Evolutionary conservation across 2,329 filamentous ascomycete genomes (phyloP), one percentile per base, ranked within the genome.

Genomic region (Phialophora verrucosa): DNA sequence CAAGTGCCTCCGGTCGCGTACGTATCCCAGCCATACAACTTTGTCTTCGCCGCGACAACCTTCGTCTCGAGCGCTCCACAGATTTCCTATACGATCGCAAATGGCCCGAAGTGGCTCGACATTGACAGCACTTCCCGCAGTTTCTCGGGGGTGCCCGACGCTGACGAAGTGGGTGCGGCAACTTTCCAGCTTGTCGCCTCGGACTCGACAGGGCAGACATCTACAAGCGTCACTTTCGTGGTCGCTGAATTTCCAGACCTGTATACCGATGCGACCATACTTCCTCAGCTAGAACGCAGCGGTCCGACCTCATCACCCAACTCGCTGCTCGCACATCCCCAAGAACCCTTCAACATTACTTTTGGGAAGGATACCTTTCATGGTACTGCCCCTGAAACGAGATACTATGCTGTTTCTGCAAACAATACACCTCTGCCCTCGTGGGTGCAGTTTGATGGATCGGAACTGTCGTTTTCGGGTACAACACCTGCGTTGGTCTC

Each of bases 361-460:
- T 91, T 96, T 73, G 90, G 91, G 10, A 78, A 83, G 17, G 78
- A 86, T 20, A 91, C 90, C 0, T 96, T 96, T 75, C 80, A 81
- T n/a, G 78, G 84, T 50, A 78, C 80, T 0, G 79, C 82, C 3
- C 77, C 78, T 17, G 83, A 88, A 59, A 87, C 87, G 27, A 80
- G 80, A 65, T 96, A 93, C 76, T 94, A 95, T 75, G 91, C 91
- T 8, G 88, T 90, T 2, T 90, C 91, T 3, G 83, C 83, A 4
- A 86, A 94, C 73, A 91, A 91, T 73, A 91, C 90, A n/a, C 92
- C 93, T 42, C 80, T 97, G 42, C 93, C 93, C 23, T 89, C 92
- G 0, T 97, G 93, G 93, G 81, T 96, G 53, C 80, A 80, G n/a
- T 97, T 97, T 73, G 85, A 95, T 71, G 75, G 84, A 0, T 75